Evolutionary conservation across 768 basidiomycete genomes (phyloP).

Genomic region (Astraeus odoratus): DNA sequence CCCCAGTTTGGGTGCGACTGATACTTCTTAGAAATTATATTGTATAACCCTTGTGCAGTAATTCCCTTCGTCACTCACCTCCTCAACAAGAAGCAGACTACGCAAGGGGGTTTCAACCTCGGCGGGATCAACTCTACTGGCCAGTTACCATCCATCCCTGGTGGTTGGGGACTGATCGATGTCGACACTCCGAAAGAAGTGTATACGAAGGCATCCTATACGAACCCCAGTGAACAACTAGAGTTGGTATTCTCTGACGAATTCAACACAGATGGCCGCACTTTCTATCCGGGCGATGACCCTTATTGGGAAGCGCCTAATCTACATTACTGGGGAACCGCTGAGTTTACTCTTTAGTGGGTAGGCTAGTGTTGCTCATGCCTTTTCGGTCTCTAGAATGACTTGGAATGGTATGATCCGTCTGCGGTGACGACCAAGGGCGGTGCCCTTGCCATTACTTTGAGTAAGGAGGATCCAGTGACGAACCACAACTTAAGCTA

Average conservation of each 20-base stretch:
- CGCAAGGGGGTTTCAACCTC: slow-evolving; percentile 58
- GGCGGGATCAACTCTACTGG: slow-evolving; percentile 73
- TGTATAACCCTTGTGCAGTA: slow-evolving; percentile 20
- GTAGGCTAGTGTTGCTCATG: background rate
- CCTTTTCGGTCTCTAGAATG: slow-evolving; percentile 12
- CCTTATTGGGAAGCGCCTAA: slow-evolving; percentile 52
- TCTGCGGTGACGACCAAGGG: slow-evolving; percentile 41
- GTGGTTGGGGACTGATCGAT: slow-evolving; percentile 47
- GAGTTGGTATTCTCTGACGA: slow-evolving; percentile 76
- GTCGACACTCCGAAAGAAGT: slow-evolving; percentile 43
- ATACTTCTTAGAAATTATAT: slow-evolving; percentile 6
- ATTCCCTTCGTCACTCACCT: slow-evolving; percentile 48
- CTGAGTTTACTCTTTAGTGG: slow-evolving; percentile 28
- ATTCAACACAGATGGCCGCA: slow-evolving; percentile 66
- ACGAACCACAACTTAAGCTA: slow-evolving; percentile 44
- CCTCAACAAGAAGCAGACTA: slow-evolving; percentile 30
- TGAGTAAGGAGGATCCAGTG: slow-evolving; percentile 35
- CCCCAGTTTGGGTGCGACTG: slow-evolving; percentile 6
- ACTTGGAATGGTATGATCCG: slow-evolving; percentile 59
- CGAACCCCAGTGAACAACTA: slow-evolving; percentile 24
- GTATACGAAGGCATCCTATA: slow-evolving; percentile 36
- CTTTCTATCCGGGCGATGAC: slow-evolving; percentile 65
- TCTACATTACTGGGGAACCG: slow-evolving; percentile 61
- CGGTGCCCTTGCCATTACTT: slow-evolving; percentile 45
- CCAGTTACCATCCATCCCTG: slow-evolving; percentile 43